Evolutionary conservation across 208 protist genomes (phyloP), one percentile per base, ranked within the genome.

Genomic region (Wallacemonas sp.): DNA sequence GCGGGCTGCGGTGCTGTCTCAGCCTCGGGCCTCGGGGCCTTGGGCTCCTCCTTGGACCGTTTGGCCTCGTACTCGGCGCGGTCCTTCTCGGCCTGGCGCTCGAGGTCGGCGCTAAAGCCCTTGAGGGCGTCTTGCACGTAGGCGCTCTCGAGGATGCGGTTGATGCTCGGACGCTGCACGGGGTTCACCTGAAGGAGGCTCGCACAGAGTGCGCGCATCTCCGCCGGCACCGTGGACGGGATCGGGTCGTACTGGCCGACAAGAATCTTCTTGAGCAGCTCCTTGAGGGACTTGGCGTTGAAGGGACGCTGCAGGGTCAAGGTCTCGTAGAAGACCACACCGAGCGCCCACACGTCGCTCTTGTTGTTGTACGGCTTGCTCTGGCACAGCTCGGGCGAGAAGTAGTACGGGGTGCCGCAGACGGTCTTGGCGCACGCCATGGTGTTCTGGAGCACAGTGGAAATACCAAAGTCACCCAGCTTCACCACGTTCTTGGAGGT

Each of bases 331-430:
- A 97, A 88, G 65, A 97, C 85, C 20, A 97, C 87, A 50, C 92
- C 92, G 63, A 97, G 80, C 5, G 93, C 87, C 94, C 94, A 98
- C 36, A 97, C 86, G 71, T 98, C 95, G 57, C 86, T 91, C 77
- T 97, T 97, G 76, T 91, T 92, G 76, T 97, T 97, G 83, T 98
- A 98, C 39, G 91, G 89, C 78, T 92, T 88, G 82, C 87, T 97
- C 74, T 97, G 82, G 84, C 93, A 98, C 54, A 99, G 77, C 84
- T 99, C 95, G 16, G 96, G 97, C 10, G 88, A 97, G 75, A 98
- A 95, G 79, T 98, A 98, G 79, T 98, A 98, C 32, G 96, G 96
- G n/a, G 96, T 98, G 23, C 97, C 97, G 61, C 97, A 95, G 33
- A 98, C 84, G 12, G 97, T 98, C 78, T 93, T 87, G 48, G 92